Base-by-base conservation (phyloP, 2,329 filamentous ascomycete species). In the Ascochyta lentis region DNA sequence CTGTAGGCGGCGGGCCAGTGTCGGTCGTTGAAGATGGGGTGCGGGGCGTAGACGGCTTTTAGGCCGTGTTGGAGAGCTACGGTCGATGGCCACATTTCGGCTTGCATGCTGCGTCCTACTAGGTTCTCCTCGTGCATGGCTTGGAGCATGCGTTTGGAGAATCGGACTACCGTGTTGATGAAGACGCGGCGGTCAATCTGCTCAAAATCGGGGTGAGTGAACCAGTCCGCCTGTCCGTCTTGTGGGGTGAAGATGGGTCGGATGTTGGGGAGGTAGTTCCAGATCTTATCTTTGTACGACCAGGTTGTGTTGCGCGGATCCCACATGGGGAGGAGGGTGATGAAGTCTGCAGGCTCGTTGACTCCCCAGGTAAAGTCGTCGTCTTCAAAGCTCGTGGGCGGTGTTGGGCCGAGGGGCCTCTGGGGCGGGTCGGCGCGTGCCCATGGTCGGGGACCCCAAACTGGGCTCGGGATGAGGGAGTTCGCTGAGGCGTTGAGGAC, bases 1-100 rank as follows among this genome's bases (percentile, higher is more conserved):
- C 95, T 84, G 70, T 92, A 92, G 48, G 86, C 84, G 2, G 85
- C 83, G 0, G 92, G 92, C 94, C 94, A 98, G 66, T 86, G 84
- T 52, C 93, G 88, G 76, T 96, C 93, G 15, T 94, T 86, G 72
- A 89, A 98, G 51, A 96, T 84, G 1, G 93, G 91, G 68, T 98
- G 94, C 1, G 94, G 94, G 2, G 88, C 92, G 63, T 89, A 96
- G 13, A 97, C 92, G 34, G 91, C 92, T 79, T 97, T 98, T 78
- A 91, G 88, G 10, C 94, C 94, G 73, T 97, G 93, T 57, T 97
- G 93, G 9, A 98, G 83, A 1, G 93, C 91, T 1, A 91, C 87
- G 0, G 90, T 95, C 1, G 89, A 89, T 0, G 93, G 91, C 92
- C 92, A 97, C 93, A 97, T 97, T 76, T 98, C 94, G 0, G 92